These are phyloP conservation scores for Nigrograna mackinnonii DNA, from an alignment of 2,329 filamentous ascomycete genomes.

Conservation along the genomic window DNA sequence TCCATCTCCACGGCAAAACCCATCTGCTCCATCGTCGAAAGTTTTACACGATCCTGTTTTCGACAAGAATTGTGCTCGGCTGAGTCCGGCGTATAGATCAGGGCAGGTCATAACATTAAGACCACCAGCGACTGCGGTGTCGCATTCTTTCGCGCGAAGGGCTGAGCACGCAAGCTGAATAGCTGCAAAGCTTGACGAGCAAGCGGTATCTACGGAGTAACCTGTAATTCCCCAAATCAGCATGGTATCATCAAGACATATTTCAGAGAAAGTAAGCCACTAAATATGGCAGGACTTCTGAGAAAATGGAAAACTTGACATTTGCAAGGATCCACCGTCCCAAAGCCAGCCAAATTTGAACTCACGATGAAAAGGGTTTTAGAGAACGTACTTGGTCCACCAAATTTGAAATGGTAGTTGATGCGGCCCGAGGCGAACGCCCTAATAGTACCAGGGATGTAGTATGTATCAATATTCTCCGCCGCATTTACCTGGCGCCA, in stretches of 20 bases:
- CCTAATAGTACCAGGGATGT: constrained; percentile 21
- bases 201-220: constrained; percentile 44
- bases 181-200: constrained; percentile 38
- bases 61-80: constrained; percentile 26
- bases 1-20: constrained; percentile 35
- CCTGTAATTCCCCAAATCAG: too few relatives aligned
- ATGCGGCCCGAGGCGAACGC: constrained; percentile 24
- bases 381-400: constrained; percentile 25
- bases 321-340: too few relatives aligned
- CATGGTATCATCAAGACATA: too few relatives aligned
- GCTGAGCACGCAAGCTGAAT: constrained; percentile 30
- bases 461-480: constrained; percentile 36
- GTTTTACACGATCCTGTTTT: constrained; percentile 33
- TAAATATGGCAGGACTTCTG: too few relatives aligned
- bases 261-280: too few relatives aligned
- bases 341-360: too few relatives aligned
- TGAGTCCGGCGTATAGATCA: constrained; percentile 28
- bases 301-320: too few relatives aligned
- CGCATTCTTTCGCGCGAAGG: constrained; percentile 29
- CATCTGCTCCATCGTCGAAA: constrained; percentile 33
- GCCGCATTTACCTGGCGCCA: constrained; percentile 21
- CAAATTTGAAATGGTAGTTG: constrained; percentile 28
- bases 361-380: too few relatives aligned
- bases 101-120: constrained; percentile 31
- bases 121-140: constrained; percentile 29